Percentiles rank a stretch among this genome's conserved stretches.
phyloP scores from a whole-genome alignment of 495 filamentous ascomycete genomes.

The Cairneyella variabilis region DNA sequence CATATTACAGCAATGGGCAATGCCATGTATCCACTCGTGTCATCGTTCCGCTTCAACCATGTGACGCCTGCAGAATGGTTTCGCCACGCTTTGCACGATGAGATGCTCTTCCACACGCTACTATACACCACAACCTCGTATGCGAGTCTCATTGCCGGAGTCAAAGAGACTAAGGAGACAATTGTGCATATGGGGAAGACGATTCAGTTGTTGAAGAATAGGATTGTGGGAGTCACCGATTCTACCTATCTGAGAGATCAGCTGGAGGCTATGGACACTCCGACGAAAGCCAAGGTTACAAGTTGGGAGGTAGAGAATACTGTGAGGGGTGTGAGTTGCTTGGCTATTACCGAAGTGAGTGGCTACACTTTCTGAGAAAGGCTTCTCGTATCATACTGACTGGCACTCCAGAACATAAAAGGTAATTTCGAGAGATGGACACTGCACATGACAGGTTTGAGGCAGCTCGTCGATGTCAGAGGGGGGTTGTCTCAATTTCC shows the following conservation, averaged over 20 bases:
- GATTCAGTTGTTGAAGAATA: not conserved
- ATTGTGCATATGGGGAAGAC: slow-evolving; percentile 5
- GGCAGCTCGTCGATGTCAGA: not conserved
- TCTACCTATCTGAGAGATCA: too few species aligned
- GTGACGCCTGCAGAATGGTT: slow-evolving; percentile 1
- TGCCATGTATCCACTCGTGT: slow-evolving; percentile 2
- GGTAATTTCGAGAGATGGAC: slow-evolving; percentile 8
- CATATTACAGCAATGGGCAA: not conserved
- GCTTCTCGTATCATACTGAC: not conserved
- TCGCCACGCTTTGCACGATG: not conserved
- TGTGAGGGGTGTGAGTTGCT: slow-evolving; percentile 4
- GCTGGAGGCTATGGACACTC: not conserved
- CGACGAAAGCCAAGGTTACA: not conserved
- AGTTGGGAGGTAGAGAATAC: not conserved
- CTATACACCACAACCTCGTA: slow-evolving; percentile 2
- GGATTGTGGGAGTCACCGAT: too few species aligned
- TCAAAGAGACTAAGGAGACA: slow-evolving; percentile 1
- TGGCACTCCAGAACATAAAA: not conserved
- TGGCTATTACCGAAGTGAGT: slow-evolving; percentile 8
- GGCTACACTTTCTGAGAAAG: not conserved
- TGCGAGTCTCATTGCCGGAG: not conserved
- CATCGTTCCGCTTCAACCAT: not conserved
- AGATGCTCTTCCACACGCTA: slow-evolving; percentile 2
- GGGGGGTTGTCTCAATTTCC: not conserved
- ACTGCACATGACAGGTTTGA: not conserved